Evolutionary conservation across 192 early-diverging fungal species (phyloP).

Genomic region (Rhizophagus sp.): DNA sequence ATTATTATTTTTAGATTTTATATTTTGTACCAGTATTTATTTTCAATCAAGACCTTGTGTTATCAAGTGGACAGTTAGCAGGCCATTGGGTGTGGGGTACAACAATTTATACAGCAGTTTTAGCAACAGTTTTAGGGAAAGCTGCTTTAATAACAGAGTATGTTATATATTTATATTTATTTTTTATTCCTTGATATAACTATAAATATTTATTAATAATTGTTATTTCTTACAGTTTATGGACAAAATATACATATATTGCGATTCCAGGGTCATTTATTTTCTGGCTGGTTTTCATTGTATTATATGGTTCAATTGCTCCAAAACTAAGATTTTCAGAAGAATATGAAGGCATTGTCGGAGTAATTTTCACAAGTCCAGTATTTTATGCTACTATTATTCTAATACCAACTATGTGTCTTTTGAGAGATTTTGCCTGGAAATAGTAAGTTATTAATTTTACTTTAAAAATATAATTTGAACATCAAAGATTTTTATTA

Average conservation of each 20-base stretch:
- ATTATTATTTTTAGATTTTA: constrained; percentile 48
- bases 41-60: constrained; percentile 68
- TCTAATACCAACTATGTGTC: constrained; percentile 81
- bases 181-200: not conserved
- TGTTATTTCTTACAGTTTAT: constrained; percentile 55
- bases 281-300: constrained; percentile 87
- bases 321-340: constrained; percentile 66
- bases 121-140: constrained; percentile 89
- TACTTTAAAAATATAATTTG: constrained; percentile 19
- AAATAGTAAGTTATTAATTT: constrained; percentile 81
- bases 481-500: not conserved
- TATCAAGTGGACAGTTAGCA: constrained; percentile 67
- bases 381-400: constrained; percentile 89
- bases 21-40: constrained; percentile 69
- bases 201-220: not conserved
- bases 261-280: constrained; percentile 89
- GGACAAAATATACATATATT: constrained; percentile 93
- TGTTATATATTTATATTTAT: not conserved
- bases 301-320: constrained; percentile 77
- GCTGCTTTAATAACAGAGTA: constrained; percentile 86
- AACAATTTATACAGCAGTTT: constrained; percentile 84
- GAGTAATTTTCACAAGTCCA: constrained; percentile 62
- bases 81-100: constrained; percentile 93
- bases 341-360: constrained; percentile 75
- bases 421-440: constrained; percentile 89